Percentiles rank a stretch among this genome's conserved stretches.
phyloP scores from a whole-genome alignment of 176 grass and related monocot species.

The Musa acuminata region DNA sequence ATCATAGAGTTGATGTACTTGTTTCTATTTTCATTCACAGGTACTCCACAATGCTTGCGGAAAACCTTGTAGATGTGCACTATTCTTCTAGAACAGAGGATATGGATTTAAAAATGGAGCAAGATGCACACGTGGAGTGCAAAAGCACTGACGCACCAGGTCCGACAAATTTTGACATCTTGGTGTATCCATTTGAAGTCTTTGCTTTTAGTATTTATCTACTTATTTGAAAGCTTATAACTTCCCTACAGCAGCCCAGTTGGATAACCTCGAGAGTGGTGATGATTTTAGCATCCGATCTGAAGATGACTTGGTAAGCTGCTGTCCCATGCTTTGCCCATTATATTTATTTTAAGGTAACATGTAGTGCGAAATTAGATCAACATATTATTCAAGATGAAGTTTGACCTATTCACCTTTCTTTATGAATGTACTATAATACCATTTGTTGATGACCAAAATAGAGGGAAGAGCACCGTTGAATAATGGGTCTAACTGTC shows the following conservation, averaged over 20 bases:
- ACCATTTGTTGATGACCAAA: too few relatives aligned
- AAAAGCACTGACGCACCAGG: conserved; percentile 24
- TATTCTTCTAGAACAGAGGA: conserved; percentile 38
- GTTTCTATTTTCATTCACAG: conserved; percentile 23
- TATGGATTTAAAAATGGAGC: conserved; percentile 25
- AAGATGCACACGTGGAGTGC: conserved; percentile 31
- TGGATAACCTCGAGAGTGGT: conserved; percentile 55
- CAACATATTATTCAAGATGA: neutral
- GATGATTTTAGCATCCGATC: conserved; percentile 58
- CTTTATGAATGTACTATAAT: too few relatives aligned
- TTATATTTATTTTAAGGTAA: neutral
- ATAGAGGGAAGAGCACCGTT: too few relatives aligned
- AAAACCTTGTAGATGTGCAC: conserved; percentile 73
- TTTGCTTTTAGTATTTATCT: conserved; percentile 1
- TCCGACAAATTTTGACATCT: conserved; percentile 34
- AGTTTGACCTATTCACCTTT: neutral
- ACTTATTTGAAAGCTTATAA: neutral
- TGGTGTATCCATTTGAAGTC: conserved; percentile 7
- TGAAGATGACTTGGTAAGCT: conserved; percentile 69
- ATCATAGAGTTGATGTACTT: neutral
- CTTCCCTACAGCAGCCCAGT: conserved; percentile 10
- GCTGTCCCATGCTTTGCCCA: neutral
- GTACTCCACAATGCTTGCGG: conserved; percentile 98
- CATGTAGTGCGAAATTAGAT: neutral
- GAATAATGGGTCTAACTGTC: too few relatives aligned